phyloP scores from a whole-genome alignment of 108 stramenopile species.

The Pseudonitzschia multiseries region DNA sequence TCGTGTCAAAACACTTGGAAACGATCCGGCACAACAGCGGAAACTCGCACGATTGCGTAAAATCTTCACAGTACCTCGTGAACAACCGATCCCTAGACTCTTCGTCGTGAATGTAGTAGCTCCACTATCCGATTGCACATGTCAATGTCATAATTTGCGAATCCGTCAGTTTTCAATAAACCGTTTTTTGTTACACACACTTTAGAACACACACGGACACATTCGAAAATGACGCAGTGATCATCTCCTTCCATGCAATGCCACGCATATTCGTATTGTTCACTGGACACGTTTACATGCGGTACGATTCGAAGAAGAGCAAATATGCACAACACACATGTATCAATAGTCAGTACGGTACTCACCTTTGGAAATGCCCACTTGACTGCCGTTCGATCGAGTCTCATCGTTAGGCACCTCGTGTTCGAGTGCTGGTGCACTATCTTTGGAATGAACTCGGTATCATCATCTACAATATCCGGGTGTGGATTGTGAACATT shows the following conservation, averaged over 20 bases:
- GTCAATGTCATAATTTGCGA: background rate
- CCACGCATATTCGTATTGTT: too few relatives aligned
- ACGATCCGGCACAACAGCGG: background rate
- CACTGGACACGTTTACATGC: too few relatives aligned
- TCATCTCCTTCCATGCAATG: too few relatives aligned
- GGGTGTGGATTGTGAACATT: conserved; percentile 20
- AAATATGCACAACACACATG: too few relatives aligned
- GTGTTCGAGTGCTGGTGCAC: conserved; percentile 29
- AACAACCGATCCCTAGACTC: conserved; percentile 51
- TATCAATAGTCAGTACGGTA: background rate
- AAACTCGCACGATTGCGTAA: background rate
- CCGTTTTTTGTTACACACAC: too few relatives aligned
- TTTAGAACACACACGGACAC: too few relatives aligned
- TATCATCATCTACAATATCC: background rate
- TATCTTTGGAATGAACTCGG: conserved; percentile 19
- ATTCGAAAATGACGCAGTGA: background rate
- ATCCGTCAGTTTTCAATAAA: background rate
- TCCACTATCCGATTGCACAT: background rate
- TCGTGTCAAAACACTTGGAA: background rate
- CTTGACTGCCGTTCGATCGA: conserved; percentile 11
- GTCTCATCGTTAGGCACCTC: conserved; percentile 18
- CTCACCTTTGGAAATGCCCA: conserved; percentile 18
- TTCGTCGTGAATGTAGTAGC: conserved; percentile 59
- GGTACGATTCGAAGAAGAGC: too few relatives aligned
- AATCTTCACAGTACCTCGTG: background rate